Conservation (phyloP, 1,284 basidiomycete species). For the Pulveroboletus sp. region DNA sequence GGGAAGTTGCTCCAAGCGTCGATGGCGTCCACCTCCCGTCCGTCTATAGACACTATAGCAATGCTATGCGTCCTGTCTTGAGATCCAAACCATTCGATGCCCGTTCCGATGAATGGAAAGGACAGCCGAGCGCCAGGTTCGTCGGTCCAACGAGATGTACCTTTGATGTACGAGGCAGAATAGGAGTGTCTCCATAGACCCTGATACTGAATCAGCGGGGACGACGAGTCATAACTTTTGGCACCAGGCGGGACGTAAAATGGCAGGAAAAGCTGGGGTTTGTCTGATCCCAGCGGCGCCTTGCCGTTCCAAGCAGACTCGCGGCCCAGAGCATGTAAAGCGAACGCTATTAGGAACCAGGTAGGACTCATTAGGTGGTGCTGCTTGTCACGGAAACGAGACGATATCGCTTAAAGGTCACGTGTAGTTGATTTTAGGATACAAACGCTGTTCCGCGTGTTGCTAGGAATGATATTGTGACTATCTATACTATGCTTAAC, state of each 20-base stretch:
- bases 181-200: slow-evolving; percentile 55
- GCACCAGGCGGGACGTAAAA: slow-evolving; percentile 73
- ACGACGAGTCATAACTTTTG: slow-evolving; percentile 63
- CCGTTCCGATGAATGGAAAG: slow-evolving; percentile 64
- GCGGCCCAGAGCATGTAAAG: slow-evolving; percentile 9
- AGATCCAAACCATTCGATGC: slow-evolving; percentile 74
- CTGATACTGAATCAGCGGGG: slow-evolving; percentile 56
- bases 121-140: slow-evolving; percentile 48
- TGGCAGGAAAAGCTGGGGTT: slow-evolving; percentile 48
- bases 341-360: slow-evolving; percentile 11
- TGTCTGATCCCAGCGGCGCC: slow-evolving; percentile 47
- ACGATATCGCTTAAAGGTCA: slow-evolving; percentile 16
- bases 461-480: slow-evolving; percentile 33
- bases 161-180: slow-evolving; percentile 47
- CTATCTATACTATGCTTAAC: slow-evolving; percentile 35
- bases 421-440: slow-evolving; percentile 22
- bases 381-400: neutral
- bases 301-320: slow-evolving; percentile 67
- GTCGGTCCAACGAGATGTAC: slow-evolving; percentile 49
- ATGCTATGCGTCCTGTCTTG: slow-evolving; percentile 51
- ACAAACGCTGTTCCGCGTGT: neutral
- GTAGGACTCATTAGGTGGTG: slow-evolving; percentile 12
- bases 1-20: slow-evolving; percentile 44
- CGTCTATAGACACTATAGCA: slow-evolving; percentile 58
- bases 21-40: slow-evolving; percentile 40